Base-by-base conservation (phyloP, 805 yeast genomes). In the Wickerhamiella musiphila region DNA sequence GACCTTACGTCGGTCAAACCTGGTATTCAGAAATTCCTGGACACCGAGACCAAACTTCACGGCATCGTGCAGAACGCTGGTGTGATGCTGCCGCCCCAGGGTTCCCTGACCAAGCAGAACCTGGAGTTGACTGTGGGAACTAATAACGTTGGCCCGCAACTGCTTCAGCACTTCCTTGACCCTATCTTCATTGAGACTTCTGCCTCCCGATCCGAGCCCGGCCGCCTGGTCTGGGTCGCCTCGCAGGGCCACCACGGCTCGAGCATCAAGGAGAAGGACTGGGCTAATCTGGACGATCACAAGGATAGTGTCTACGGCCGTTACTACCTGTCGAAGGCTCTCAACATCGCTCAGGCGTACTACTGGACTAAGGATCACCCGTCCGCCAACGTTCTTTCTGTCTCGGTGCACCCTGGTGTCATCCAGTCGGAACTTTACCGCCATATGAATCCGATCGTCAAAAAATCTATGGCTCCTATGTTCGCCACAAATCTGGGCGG, bases 261-360 rank as follows among this genome's bases (percentile, higher is more conserved):
- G 12, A 64, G 61, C n/a, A 52, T 65, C 15, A 45, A 59, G 19
- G 53, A 56, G 46, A 56, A 56, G 33, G 60, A 61, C 36, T 42
- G 55, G 27, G 51, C 53, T 37, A 43, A 46, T 37, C 48, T 44
- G 26, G 43, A 25, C 23, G 42, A 40, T 15, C 46, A 43, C 1
- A 22, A 42, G n/a, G 25, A 24, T 12, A 16, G 32, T 9, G 44
- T 42, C 17, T 42, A 46, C 25, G 38, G 42, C 13, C 35, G 38
- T 30, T 63, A 66, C 39, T 64, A 60, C 9, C 70, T 65, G 42
- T 55, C 64, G 15, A 66, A 66, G 48, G 64, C 66, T 2, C 56
- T 58, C 31, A 55, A 53, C 32, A 45, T 58, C 18, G 52, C 55
- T 32, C 59, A 60, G 37, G 53, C 62, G 1, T 39, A 46, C 9